Evolutionary conservation across 768 basidiomycete genomes (phyloP), one percentile per base, ranked within the genome.

Genomic region (Zangia roseola): DNA sequence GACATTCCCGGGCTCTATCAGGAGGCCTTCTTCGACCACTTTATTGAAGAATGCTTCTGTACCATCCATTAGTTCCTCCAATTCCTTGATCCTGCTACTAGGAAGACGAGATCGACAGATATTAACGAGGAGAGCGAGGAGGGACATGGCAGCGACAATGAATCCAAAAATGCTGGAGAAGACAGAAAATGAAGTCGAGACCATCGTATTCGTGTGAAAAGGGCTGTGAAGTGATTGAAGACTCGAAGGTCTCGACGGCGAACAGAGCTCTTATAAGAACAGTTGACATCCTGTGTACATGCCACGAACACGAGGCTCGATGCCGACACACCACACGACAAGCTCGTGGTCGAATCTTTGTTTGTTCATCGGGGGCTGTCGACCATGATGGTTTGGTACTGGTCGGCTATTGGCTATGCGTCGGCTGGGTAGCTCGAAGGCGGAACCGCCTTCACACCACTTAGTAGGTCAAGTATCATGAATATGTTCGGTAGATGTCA

Each of bases 91-190:
- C 23, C 2, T 53, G 10, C 28, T 26, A 12, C 46, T 48, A 0
- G 52, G 54, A 17, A 55, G 54, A 1, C 35, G 34, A 3, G 52
- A 38, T 7, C 43, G 43, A 0, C 30, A 55, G 14, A 26, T 20
- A 0, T 35, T 45, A 10, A 36, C 1, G 5, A 55, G 24, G 0
- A 35, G 34, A 0, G 31, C 17, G 12, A 19, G n/a, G 0, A 56
- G n/a, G 3, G 54, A 43, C 10, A 40, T 40, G 2, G 23, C 23
- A 7, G 40, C 19, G 12, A 25, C 26, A 1, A 46, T 8, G 5
- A 56, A 39, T 23, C 47, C 54, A 3, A 46, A 43, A 8, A 40
- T 35, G 17, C 34, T 48, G n/a, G 45, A 43, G 35, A 54, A 48
- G 8, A n/a, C 1, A 16, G 53, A 10, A 23, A 54, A 54, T 0